Percentiles rank a stretch among this genome's conserved stretches.
Conservation (phyloP, 192 early-diverging fungal genomes). For the Powellomyces hirtus region DNA sequence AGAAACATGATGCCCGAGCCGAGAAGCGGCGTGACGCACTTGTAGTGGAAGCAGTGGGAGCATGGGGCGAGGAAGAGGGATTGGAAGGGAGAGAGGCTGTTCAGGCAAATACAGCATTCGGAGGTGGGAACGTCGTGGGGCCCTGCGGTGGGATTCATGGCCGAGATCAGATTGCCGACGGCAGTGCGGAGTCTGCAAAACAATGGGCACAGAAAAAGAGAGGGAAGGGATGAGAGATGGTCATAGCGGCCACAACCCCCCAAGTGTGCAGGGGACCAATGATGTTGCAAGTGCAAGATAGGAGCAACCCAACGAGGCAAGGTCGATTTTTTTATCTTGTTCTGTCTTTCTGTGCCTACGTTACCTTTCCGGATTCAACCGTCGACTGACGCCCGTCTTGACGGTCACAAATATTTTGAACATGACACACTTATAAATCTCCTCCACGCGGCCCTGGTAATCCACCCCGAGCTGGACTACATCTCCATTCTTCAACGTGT, state of each 20-base stretch:
- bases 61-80: slow-evolving; percentile 63
- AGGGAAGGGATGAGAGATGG: no score
- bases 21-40: slow-evolving; percentile 50
- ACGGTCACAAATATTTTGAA: slow-evolving; percentile 57
- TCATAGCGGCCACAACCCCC: no score
- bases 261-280: no score
- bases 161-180: slow-evolving; percentile 34
- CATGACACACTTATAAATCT: slow-evolving; percentile 76
- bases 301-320: no score
- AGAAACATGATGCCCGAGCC: slow-evolving; percentile 62
- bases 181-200: slow-evolving; percentile 18
- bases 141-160: slow-evolving; percentile 45
- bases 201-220: no score
- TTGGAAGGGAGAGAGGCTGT: slow-evolving; percentile 50
- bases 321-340: no score
- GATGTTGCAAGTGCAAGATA: no score
- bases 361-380: slow-evolving; percentile 30
- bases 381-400: slow-evolving; percentile 18
- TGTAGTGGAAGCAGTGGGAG: slow-evolving; percentile 64
- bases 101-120: slow-evolving; percentile 62
- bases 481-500: slow-evolving; percentile 82
- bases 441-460: slow-evolving; percentile 86
- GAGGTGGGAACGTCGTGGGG: slow-evolving; percentile 17
- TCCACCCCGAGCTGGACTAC: slow-evolving; percentile 95
- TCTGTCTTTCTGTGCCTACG: no score